Evolutionary conservation across 2,329 filamentous ascomycete species (phyloP).

Genomic region (Botryosphaeria agaves): DNA sequence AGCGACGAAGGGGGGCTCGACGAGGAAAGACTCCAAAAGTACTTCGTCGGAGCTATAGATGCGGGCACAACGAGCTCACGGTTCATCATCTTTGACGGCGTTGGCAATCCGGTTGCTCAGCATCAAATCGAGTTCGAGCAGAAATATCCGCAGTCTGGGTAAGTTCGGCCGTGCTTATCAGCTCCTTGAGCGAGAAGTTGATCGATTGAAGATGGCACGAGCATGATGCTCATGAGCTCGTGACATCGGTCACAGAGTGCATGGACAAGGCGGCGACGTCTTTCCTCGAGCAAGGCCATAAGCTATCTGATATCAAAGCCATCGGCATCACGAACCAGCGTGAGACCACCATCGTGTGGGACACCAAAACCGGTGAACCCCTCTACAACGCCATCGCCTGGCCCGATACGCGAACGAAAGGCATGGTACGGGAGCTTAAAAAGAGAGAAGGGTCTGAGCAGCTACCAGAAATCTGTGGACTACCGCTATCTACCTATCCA

Average conservation of each 20-base stretch:
- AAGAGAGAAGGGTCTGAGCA: conserved; percentile 46
- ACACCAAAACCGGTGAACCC: conserved; percentile 58
- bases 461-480: conserved; percentile 51
- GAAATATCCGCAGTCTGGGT: conserved; percentile 67
- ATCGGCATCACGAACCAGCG: conserved; percentile 78
- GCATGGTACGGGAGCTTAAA: conserved; percentile 61
- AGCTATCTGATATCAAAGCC: conserved; percentile 48
- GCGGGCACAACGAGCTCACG: conserved; percentile 73
- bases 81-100: conserved; percentile 71
- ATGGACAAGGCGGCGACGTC: conserved; percentile 56
- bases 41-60: conserved; percentile 70
- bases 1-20: too few relatives aligned
- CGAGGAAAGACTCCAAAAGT: conserved; percentile 24
- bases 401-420: conserved; percentile 67
- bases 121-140: conserved; percentile 75
- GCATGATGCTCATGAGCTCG: conserved; percentile 60
- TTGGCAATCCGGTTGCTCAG: conserved; percentile 55
- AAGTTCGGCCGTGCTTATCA: conserved; percentile 20
- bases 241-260: conserved; percentile 55
- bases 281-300: conserved; percentile 50
- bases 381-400: conserved; percentile 72
- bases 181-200: too few relatives aligned
- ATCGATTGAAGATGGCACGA: conserved; percentile 70
- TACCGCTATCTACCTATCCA: conserved; percentile 74
- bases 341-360: conserved; percentile 78